A percentile compares a stretch with the other conserved stretches of the same genome.
Evolutionary conservation across 2,329 filamentous ascomycete species (phyloP).

Genomic region (Stylonectria norvegica): DNA sequence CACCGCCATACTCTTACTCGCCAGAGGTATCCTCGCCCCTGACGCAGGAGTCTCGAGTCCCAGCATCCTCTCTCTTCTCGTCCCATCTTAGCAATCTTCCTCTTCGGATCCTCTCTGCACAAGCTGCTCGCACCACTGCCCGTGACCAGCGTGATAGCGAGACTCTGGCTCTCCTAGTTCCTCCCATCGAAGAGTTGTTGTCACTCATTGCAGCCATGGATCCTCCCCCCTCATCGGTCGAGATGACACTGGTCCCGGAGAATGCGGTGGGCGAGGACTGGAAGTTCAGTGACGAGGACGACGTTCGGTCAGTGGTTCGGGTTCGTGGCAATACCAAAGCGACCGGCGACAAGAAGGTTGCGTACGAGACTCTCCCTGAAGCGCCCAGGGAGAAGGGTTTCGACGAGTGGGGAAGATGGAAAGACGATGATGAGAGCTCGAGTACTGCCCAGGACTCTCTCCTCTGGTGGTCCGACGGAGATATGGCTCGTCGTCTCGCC

Average conservation of each 20-base stretch:
- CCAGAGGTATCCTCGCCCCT: constrained; percentile 7
- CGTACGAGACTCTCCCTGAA: background rate
- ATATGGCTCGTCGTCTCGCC: constrained; percentile 44
- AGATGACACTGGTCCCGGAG: constrained; percentile 45
- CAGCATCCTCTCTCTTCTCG: constrained; percentile 33
- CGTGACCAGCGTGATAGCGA: constrained; percentile 38
- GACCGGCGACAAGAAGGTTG: constrained; percentile 10
- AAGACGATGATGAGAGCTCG: constrained; percentile 22
- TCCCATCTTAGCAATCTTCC: constrained; percentile 38
- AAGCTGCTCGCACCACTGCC: constrained; percentile 31
- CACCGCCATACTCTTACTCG: constrained; percentile 23
- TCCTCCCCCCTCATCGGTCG: constrained; percentile 33
- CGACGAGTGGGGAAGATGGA: constrained; percentile 47
- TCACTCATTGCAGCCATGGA: constrained; percentile 34
- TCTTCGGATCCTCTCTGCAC: constrained; percentile 34
- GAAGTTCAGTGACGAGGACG: constrained; percentile 33
- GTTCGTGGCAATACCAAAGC: constrained; percentile 21
- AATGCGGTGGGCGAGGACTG: constrained; percentile 37
- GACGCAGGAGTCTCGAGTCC: too few relatives aligned
- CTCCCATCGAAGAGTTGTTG: constrained; percentile 42
- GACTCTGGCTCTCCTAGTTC: constrained; percentile 38
- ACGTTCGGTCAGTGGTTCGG: constrained; percentile 31
- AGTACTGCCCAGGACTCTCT: constrained; percentile 3
- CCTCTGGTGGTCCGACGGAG: constrained; percentile 48
- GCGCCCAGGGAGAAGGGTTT: constrained; percentile 30